Evolutionary conservation across 2,329 filamentous ascomycete genomes (phyloP).

Genomic region (Anisogramma anomala): DNA sequence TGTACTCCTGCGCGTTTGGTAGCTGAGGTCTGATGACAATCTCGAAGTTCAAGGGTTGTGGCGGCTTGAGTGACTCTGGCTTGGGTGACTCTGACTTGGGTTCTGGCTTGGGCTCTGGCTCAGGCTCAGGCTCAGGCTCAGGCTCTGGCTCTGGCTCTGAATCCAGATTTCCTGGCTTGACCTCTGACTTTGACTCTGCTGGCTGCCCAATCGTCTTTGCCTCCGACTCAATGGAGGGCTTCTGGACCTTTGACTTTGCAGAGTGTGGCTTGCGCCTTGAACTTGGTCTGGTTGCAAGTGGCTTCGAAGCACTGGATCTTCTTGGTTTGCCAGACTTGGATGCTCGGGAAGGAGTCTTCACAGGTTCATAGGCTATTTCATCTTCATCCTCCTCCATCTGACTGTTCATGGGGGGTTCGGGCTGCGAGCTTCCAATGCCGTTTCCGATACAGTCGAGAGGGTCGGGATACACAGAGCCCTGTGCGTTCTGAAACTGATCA

Average conservation of each 20-base stretch:
- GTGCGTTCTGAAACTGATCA: background rate
- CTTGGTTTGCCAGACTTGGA: background rate
- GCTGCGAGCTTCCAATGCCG: background rate
- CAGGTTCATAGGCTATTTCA: constrained; percentile 10
- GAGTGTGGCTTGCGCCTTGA: background rate
- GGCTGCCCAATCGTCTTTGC: too few relatives aligned
- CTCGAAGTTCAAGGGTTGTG: constrained; percentile 16
- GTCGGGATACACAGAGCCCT: background rate
- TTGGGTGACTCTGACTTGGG: constrained; percentile 5
- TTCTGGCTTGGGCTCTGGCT: constrained; percentile 10
- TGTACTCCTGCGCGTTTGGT: constrained; percentile 18
- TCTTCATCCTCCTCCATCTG: constrained; percentile 6
- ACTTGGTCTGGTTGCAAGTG: background rate
- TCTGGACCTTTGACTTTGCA: background rate
- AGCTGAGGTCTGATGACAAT: constrained; percentile 20
- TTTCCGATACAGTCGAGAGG: background rate
- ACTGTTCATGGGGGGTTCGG: background rate
- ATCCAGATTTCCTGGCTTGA: background rate
- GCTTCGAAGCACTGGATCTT: background rate
- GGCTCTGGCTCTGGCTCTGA: constrained; percentile 9
- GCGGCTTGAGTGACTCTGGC: background rate
- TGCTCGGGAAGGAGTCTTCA: constrained; percentile 11
- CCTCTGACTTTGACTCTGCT: background rate
- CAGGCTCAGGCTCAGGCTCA: constrained; percentile 7
- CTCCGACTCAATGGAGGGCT: too few relatives aligned